A percentile compares a stretch with the other conserved stretches of the same genome.
Conservation (phyloP, 2,329 filamentous ascomycete genomes). For the Trichoderma guizhouense region DNA sequence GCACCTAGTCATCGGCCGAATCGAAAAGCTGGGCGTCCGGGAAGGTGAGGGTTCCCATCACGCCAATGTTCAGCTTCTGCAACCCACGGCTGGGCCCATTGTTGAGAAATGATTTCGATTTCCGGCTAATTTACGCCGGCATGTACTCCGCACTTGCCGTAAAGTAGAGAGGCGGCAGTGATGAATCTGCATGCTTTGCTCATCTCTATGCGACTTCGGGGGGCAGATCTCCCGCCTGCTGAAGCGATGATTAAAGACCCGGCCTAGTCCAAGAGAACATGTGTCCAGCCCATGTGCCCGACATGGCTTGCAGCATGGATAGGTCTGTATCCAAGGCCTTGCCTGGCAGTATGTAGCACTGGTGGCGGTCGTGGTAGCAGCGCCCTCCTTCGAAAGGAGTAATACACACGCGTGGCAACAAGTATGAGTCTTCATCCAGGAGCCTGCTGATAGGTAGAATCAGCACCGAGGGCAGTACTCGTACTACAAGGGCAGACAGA, state of each 20-base stretch:
- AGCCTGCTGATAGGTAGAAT: slow-evolving; percentile 2
- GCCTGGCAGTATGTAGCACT: not conserved
- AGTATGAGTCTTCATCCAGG: not conserved
- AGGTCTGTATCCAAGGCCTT: not conserved
- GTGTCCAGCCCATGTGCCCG: slow-evolving; percentile 9
- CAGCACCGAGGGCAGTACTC: not conserved
- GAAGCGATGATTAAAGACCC: slow-evolving; percentile 14
- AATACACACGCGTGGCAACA: not conserved
- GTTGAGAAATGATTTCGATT: slow-evolving; percentile 1
- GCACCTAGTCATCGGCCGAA: not conserved
- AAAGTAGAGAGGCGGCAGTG: not conserved
- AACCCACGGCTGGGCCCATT: not conserved
- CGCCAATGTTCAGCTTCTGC: slow-evolving; percentile 14
- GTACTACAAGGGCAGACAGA: not conserved
- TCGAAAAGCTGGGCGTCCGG: not conserved
- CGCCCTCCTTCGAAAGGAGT: not conserved
- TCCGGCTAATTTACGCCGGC: slow-evolving; percentile 13
- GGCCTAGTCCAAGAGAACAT: slow-evolving; percentile 8
- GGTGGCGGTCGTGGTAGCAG: not conserved
- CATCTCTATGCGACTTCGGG: slow-evolving; percentile 12
- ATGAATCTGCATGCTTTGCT: slow-evolving; percentile 2
- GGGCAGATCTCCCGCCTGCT: slow-evolving; percentile 15
- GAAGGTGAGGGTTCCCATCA: not conserved
- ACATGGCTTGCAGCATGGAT: not conserved
- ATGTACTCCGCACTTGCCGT: slow-evolving; percentile 2